phyloP scores from a whole-genome alignment of 345 rosid species.

The Populus alba region DNA sequence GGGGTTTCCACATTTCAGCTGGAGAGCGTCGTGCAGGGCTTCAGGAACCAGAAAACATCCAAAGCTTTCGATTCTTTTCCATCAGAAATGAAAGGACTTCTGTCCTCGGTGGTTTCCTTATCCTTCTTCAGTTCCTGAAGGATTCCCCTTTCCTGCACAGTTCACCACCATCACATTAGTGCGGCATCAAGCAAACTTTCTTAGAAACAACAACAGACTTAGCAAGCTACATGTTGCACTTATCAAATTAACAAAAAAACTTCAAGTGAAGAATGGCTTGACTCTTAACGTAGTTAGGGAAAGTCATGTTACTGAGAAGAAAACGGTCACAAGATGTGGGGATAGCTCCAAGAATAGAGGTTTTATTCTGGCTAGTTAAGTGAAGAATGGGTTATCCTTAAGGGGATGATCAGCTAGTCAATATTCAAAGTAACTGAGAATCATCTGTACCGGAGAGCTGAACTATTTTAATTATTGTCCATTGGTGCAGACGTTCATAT shows the following conservation, averaged over 20 bases:
- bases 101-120: slow-evolving; percentile 33
- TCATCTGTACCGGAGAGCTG: neutral
- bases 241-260: no score
- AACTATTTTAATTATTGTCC: no score
- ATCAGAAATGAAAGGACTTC: slow-evolving; percentile 34
- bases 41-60: slow-evolving; percentile 87
- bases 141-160: slow-evolving; percentile 48
- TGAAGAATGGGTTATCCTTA: neutral
- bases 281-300: neutral
- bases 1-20: slow-evolving; percentile 17
- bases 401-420: neutral
- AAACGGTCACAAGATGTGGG: no score
- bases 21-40: slow-evolving; percentile 82
- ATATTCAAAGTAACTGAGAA: neutral
- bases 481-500: neutral
- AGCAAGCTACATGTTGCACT: no score
- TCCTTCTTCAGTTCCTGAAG: slow-evolving; percentile 56
- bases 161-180: neutral
- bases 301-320: neutral
- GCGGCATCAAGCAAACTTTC: neutral
- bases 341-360: neutral
- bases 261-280: neutral
- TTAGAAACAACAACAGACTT: no score
- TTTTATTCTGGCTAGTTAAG: neutral
- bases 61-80: slow-evolving; percentile 52